These are phyloP conservation scores for Claviceps sp. DNA, from an alignment of 2,329 filamentous ascomycete species.

Conservation along the genomic window DNA sequence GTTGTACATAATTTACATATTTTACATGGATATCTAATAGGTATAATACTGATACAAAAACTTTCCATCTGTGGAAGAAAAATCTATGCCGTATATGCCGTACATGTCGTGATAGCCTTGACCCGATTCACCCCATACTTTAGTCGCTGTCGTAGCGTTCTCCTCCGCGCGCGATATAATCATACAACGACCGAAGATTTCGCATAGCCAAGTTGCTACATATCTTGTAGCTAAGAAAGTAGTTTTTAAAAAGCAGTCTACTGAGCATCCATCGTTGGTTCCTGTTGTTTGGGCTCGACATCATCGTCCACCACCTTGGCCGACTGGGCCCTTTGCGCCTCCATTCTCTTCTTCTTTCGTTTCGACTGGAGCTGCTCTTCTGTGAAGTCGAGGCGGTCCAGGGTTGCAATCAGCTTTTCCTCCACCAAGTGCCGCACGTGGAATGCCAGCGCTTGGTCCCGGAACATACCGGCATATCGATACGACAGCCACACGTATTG, in stretches of 20 bases:
- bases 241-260: neutral
- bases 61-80: neutral
- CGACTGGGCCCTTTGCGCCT: slow-evolving; percentile 9
- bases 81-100: neutral
- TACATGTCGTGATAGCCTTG: neutral
- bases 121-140: neutral
- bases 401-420: slow-evolving; percentile 44
- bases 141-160: neutral
- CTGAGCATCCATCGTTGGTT: neutral
- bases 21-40: neutral
- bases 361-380: slow-evolving; percentile 18
- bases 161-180: neutral
- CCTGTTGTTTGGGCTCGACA: neutral
- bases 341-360: slow-evolving; percentile 12
- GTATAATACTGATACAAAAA: neutral
- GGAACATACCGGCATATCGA: slow-evolving; percentile 70
- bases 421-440: slow-evolving; percentile 71
- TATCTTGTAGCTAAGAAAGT: neutral
- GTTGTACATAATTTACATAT: neutral
- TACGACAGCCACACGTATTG: slow-evolving; percentile 91
- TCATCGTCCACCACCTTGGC: slow-evolving; percentile 1
- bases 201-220: neutral
- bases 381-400: slow-evolving; percentile 37
- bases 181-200: too few relatives aligned
- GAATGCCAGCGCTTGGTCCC: slow-evolving; percentile 59